Conservation (phyloP, 2,329 filamentous ascomycete genomes). For the Nemania sp. region DNA sequence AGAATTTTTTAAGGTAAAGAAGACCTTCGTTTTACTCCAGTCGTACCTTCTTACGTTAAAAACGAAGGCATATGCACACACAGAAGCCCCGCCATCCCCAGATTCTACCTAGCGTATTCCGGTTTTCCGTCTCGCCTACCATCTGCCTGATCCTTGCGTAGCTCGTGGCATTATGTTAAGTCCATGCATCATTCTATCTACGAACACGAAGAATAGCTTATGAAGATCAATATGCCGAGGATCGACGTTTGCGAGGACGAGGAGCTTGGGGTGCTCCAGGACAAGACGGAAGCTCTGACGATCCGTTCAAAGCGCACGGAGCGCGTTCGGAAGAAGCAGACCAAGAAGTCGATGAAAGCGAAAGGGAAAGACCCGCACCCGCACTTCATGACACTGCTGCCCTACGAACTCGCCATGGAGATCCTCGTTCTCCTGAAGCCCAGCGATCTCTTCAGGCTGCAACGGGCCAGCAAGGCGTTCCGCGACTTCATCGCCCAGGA, state of each 20-base stretch:
- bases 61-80: no score
- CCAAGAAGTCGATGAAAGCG: slow-evolving; percentile 45
- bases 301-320: slow-evolving; percentile 58
- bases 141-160: no score
- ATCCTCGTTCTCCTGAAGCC: slow-evolving; percentile 53
- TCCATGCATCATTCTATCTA: no score
- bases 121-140: no score
- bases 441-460: slow-evolving; percentile 54
- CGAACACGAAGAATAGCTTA: no score
- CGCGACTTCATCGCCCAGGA: slow-evolving; percentile 50
- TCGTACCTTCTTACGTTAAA: no score
- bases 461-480: slow-evolving; percentile 48
- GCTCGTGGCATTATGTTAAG: no score
- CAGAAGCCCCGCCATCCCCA: background rate
- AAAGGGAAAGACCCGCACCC: slow-evolving; percentile 32
- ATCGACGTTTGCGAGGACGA: slow-evolving; percentile 40
- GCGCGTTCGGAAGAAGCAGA: slow-evolving; percentile 50
- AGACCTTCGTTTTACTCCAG: no score
- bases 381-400: slow-evolving; percentile 49
- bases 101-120: no score
- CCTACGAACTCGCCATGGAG: slow-evolving; percentile 56
- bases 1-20: no score
- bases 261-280: slow-evolving; percentile 51
- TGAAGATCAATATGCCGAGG: slow-evolving; percentile 10
- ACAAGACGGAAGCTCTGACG: slow-evolving; percentile 50